phyloP scores from a whole-genome alignment of 2,329 filamentous ascomycete species.

The Penicillium sp. region DNA sequence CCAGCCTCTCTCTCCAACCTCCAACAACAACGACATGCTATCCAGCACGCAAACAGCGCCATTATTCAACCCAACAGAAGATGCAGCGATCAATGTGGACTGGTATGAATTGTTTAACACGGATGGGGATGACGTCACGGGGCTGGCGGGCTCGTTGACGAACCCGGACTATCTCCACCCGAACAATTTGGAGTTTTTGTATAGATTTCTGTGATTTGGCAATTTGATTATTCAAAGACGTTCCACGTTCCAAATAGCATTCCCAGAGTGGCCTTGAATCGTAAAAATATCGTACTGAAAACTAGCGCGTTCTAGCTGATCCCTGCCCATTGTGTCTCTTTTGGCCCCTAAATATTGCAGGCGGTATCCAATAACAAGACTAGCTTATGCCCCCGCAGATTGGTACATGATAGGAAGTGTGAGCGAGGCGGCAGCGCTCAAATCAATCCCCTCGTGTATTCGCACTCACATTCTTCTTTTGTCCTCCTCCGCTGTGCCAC shows the following conservation, averaged over 20 bases:
- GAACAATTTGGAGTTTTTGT: slow-evolving; percentile 37
- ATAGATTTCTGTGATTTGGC: slow-evolving; percentile 31
- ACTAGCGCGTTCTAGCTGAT: not conserved
- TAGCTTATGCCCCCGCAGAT: no score
- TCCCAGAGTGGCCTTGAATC: no score
- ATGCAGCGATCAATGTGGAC: slow-evolving; percentile 27
- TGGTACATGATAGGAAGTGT: no score
- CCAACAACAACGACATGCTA: slow-evolving; percentile 8
- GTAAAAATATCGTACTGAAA: no score
- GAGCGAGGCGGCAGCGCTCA: no score
- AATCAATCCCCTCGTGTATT: no score
- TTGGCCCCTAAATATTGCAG: not conserved
- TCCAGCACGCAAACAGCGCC: slow-evolving; percentile 4
- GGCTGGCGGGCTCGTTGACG: slow-evolving; percentile 33
- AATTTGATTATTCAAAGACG: no score
- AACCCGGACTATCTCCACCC: slow-evolving; percentile 36
- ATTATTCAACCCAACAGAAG: slow-evolving; percentile 17
- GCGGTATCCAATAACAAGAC: not conserved
- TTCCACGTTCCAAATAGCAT: no score
- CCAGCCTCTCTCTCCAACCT: slow-evolving; percentile 1
- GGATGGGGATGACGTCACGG: slow-evolving; percentile 33
- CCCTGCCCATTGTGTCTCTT: not conserved
- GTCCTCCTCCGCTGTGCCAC: no score
- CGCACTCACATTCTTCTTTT: no score
- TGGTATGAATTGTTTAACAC: slow-evolving; percentile 38